Percentiles rank a stretch among this genome's conserved stretches.
phyloP scores from a whole-genome alignment of 768 basidiomycete genomes.

The Tricholomella constricta region DNA sequence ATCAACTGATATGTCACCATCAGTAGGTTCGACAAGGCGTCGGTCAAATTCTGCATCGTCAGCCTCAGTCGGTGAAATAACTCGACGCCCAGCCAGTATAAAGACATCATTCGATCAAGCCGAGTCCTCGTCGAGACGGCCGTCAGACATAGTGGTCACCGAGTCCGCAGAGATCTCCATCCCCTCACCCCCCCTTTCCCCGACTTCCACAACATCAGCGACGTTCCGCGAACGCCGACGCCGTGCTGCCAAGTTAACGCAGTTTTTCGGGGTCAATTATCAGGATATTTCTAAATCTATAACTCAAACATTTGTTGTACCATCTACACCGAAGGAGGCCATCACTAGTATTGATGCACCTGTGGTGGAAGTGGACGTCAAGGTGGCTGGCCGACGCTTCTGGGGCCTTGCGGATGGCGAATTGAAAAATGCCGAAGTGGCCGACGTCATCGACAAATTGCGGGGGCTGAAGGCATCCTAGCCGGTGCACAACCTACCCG shows the following conservation, averaged over 20 bases:
- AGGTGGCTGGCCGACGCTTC: constrained; percentile 40
- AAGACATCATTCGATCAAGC: not conserved
- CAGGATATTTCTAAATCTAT: constrained; percentile 41
- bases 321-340: not conserved
- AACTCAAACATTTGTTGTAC: constrained; percentile 4
- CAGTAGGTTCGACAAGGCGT: constrained; percentile 3
- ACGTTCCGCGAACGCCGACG: constrained; percentile 27
- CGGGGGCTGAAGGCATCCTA: constrained; percentile 40
- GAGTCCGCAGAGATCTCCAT: constrained; percentile 1
- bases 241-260: constrained; percentile 55
- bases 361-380: constrained; percentile 38
- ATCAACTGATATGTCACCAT: constrained; percentile 5
- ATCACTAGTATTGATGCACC: not conserved
- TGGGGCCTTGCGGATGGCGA: constrained; percentile 38
- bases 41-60: constrained; percentile 18
- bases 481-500: not conserved
- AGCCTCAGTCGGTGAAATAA: not conserved
- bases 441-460: constrained; percentile 45
- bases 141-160: not conserved
- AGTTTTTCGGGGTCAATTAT: constrained; percentile 58
- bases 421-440: constrained; percentile 37
- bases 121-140: not conserved
- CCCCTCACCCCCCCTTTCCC: not conserved
- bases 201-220: not conserved
- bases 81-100: not conserved